Conservation (phyloP, 2,329 filamentous ascomycete genomes). For the Berkeleyomyces basicola region DNA sequence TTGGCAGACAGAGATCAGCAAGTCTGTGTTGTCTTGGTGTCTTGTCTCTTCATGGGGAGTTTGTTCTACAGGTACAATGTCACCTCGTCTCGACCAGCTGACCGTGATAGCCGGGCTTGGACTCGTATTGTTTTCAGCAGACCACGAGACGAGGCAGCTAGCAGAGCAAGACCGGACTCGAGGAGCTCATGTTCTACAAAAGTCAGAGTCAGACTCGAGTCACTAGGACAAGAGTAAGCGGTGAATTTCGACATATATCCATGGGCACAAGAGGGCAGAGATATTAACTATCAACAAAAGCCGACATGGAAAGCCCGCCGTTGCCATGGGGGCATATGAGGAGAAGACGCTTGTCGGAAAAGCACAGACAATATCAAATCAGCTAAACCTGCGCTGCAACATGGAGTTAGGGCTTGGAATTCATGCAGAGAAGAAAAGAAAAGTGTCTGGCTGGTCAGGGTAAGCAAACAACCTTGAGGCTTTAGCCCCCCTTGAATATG, state of each 20-base stretch:
- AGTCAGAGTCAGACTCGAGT: not conserved
- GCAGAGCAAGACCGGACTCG: not conserved
- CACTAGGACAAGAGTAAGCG: not conserved
- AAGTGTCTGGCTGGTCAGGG: not conserved
- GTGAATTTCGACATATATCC: not conserved
- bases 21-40: not conserved
- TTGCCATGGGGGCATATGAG: too few species aligned
- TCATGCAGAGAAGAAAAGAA: too few species aligned
- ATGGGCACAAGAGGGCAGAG: not conserved
- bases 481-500: not conserved
- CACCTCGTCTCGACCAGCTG: not conserved
- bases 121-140: not conserved
- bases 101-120: not conserved
- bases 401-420: too few species aligned
- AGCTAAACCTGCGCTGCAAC: too few species aligned
- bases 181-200: not conserved
- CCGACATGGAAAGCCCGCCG: too few species aligned
- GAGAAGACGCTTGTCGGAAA: too few species aligned
- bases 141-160: not conserved
- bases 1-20: not conserved
- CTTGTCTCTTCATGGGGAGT: not conserved
- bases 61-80: not conserved
- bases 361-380: too few species aligned
- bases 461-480: not conserved
- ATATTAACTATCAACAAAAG: too few species aligned